These are phyloP conservation scores for Oryza glumipatula DNA, from an alignment of 176 grass and related monocot genomes.

Conservation along the genomic window DNA sequence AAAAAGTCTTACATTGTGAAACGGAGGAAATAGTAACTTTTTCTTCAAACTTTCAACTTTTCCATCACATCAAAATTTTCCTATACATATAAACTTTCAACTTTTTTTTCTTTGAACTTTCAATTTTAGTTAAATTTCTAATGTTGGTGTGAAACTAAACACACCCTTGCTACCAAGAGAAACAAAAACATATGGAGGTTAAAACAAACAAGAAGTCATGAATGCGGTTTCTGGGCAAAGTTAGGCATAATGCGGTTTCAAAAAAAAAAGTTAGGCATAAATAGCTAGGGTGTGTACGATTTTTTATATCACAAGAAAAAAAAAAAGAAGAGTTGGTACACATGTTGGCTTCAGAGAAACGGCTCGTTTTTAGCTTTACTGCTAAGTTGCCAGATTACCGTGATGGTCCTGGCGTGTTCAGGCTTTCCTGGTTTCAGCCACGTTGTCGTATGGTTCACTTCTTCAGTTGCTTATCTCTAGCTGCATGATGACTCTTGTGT, in stretches of 20 bases:
- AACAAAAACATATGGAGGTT: background rate
- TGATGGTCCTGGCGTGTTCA: slow-evolving; percentile 24
- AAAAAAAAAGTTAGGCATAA: slow-evolving; percentile 1
- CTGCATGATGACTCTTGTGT: slow-evolving; percentile 15
- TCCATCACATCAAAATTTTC: too few species aligned
- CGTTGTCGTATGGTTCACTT: slow-evolving; percentile 20
- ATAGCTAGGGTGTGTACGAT: background rate
- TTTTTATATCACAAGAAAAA: background rate
- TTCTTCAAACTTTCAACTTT: too few species aligned
- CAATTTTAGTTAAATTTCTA: too few species aligned
- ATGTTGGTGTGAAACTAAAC: too few species aligned
- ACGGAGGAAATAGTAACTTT: too few species aligned
- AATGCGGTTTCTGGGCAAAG: background rate
- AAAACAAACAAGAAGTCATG: background rate
- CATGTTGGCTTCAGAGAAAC: slow-evolving; percentile 17
- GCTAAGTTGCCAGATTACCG: slow-evolving; percentile 16
- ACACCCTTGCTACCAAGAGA: background rate
- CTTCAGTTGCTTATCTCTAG: background rate
- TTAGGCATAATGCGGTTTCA: background rate
- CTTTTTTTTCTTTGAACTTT: too few species aligned
- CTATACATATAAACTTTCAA: too few species aligned
- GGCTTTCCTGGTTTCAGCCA: slow-evolving; percentile 1
- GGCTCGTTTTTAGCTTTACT: slow-evolving; percentile 13
- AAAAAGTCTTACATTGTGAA: too few species aligned
- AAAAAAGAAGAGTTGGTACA: background rate